Evolutionary conservation across 495 filamentous ascomycete genomes (phyloP).

Genomic region (Tuber calosporum): DNA sequence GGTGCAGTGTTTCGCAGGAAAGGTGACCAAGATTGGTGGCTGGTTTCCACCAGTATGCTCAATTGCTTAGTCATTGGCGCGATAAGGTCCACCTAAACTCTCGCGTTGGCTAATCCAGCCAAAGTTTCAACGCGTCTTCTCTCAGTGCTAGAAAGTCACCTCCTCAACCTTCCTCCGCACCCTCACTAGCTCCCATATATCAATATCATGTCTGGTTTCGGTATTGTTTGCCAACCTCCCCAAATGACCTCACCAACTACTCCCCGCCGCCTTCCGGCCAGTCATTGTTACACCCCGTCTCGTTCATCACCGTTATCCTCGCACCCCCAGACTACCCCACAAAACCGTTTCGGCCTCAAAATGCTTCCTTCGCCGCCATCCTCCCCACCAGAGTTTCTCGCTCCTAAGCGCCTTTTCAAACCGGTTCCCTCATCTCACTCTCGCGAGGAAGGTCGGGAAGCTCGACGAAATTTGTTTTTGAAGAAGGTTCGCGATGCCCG

Average conservation of each 20-base stretch:
- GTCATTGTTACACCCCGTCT: conserved; percentile 24
- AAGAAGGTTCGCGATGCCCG: conserved; percentile 65
- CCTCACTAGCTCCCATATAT: neutral
- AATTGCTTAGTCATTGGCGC: conserved; percentile 8
- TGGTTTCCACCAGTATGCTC: neutral
- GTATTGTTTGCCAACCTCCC: neutral
- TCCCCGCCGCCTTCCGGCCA: conserved; percentile 14
- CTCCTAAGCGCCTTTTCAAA: conserved; percentile 32
- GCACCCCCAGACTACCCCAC: conserved; percentile 6
- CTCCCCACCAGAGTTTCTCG: conserved; percentile 37
- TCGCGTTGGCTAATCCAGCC: conserved; percentile 8
- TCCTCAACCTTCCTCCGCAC: neutral
- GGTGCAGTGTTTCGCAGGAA: neutral
- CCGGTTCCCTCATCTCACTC: conserved; percentile 20
- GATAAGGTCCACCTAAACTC: neutral
- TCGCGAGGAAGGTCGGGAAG: conserved; percentile 49
- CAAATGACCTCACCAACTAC: conserved; percentile 16
- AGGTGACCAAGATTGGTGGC: neutral
- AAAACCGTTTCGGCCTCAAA: conserved; percentile 12
- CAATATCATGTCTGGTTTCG: conserved; percentile 13
- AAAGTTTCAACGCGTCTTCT: conserved; percentile 25
- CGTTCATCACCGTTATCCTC: conserved; percentile 35
- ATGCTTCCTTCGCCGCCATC: conserved; percentile 39
- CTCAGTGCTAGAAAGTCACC: neutral
- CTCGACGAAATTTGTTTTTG: conserved; percentile 61